A percentile compares a stretch with the other conserved stretches of the same genome.
Conservation (phyloP, 352 stramenopile species). For the Stephanocyclus meneghinianus region DNA sequence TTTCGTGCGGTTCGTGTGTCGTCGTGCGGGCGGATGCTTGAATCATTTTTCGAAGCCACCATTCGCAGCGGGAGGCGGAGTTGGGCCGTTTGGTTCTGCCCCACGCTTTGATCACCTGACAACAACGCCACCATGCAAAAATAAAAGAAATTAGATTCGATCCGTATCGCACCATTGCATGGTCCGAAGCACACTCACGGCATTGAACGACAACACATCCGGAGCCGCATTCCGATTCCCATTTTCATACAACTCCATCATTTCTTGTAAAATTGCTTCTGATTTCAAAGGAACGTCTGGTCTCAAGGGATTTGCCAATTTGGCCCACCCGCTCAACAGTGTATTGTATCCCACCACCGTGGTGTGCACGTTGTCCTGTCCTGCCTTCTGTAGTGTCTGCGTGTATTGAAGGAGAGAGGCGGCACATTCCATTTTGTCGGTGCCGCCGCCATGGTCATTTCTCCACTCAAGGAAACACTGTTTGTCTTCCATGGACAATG, state of each 20-base stretch:
- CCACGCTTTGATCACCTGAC: slow-evolving; percentile 71
- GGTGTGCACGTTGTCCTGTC: slow-evolving; percentile 50
- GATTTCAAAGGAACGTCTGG: slow-evolving; percentile 52
- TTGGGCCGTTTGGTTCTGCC: slow-evolving; percentile 53
- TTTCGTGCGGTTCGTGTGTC: slow-evolving; percentile 16
- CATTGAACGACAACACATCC: slow-evolving; percentile 52
- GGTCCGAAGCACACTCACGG: slow-evolving; percentile 11
- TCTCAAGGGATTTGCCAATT: slow-evolving; percentile 10
- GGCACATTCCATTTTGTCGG: slow-evolving; percentile 61
- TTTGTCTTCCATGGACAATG: neutral
- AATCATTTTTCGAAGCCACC: slow-evolving; percentile 73
- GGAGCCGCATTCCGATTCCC: slow-evolving; percentile 35
- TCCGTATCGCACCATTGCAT: neutral
- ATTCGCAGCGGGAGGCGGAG: slow-evolving; percentile 54
- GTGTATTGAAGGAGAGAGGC: slow-evolving; percentile 63
- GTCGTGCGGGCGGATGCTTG: slow-evolving; percentile 17
- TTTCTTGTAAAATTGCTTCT: slow-evolving; percentile 66
- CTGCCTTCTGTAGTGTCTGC: slow-evolving; percentile 48
- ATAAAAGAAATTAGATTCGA: too few relatives aligned
- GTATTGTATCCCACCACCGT: slow-evolving; percentile 25
- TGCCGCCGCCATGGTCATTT: slow-evolving; percentile 34
- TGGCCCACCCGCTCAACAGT: too few relatives aligned
- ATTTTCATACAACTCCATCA: slow-evolving; percentile 52
- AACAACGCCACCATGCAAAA: neutral
- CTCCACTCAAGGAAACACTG: slow-evolving; percentile 23